Evolutionary conservation across 1,139 yeast genomes (phyloP).

Genomic region (Maudiozyma humilis): DNA sequence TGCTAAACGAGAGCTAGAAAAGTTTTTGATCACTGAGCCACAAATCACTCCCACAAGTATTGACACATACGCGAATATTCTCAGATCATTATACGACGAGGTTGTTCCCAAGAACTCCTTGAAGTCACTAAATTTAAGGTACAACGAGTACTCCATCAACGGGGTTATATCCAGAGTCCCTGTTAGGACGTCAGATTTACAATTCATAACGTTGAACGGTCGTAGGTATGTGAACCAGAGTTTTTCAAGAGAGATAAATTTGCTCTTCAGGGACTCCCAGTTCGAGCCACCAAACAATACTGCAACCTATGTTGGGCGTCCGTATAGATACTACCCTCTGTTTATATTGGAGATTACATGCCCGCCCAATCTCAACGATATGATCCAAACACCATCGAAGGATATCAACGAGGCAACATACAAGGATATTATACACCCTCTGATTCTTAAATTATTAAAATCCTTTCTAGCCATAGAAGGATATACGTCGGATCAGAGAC

Average conservation of each 20-base stretch:
- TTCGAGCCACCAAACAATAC: slow-evolving; percentile 12
- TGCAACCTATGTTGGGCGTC: slow-evolving; percentile 28
- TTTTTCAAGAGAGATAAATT: slow-evolving; percentile 30
- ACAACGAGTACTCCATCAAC: slow-evolving; percentile 26
- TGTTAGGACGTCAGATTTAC: slow-evolving; percentile 35
- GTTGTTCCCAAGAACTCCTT: slow-evolving; percentile 15
- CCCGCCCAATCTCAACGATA: slow-evolving; percentile 32
- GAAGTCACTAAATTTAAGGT: slow-evolving; percentile 20
- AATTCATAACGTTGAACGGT: slow-evolving; percentile 43
- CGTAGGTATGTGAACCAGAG: slow-evolving; percentile 28
- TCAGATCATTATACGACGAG: slow-evolving; percentile 16
- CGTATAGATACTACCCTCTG: slow-evolving; percentile 32
- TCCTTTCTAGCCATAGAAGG: slow-evolving; percentile 30
- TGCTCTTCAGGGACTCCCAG: slow-evolving; percentile 24
- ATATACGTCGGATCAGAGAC: slow-evolving; percentile 8
- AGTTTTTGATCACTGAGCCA: slow-evolving; percentile 7
- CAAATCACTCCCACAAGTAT: not conserved
- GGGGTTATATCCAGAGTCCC: slow-evolving; percentile 32
- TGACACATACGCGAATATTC: slow-evolving; percentile 11
- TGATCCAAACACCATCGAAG: slow-evolving; percentile 40
- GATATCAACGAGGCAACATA: slow-evolving; percentile 26
- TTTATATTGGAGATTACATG: slow-evolving; percentile 35
- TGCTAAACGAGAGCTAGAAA: not conserved
- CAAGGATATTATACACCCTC: slow-evolving; percentile 27
- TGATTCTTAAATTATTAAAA: slow-evolving; percentile 31